Conservation (phyloP, 2,329 filamentous ascomycete genomes). For the Alternaria panax region DNA sequence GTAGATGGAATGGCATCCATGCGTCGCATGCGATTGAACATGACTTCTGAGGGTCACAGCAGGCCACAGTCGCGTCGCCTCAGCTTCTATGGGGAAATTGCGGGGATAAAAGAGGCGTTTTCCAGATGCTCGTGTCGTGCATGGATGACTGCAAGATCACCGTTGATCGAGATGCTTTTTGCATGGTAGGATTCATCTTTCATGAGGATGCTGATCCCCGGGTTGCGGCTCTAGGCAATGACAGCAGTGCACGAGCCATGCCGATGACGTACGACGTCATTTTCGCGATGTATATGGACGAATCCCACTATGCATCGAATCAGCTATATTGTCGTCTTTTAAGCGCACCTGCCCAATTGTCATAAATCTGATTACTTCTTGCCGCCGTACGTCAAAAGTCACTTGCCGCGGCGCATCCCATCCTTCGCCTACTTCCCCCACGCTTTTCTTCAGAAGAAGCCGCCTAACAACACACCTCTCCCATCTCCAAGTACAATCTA, state of each 20-base stretch:
- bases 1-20: background rate
- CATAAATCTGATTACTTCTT: slow-evolving; percentile 26
- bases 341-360: slow-evolving; percentile 9
- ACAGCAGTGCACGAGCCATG: slow-evolving; percentile 11
- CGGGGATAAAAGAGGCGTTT: background rate
- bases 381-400: background rate
- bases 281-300: slow-evolving; percentile 4
- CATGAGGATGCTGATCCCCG: slow-evolving; percentile 5
- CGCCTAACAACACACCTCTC: slow-evolving; percentile 4
- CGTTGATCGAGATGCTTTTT: slow-evolving; percentile 4
- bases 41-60: slow-evolving; percentile 17
- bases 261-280: slow-evolving; percentile 23
- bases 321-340: slow-evolving; percentile 18
- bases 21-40: slow-evolving; percentile 24
- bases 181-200: background rate
- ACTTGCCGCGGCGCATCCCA: slow-evolving; percentile 12
- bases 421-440: slow-evolving; percentile 2
- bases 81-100: background rate
- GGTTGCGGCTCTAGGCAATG: slow-evolving; percentile 26
- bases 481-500: slow-evolving; percentile 13
- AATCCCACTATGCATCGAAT: slow-evolving; percentile 15
- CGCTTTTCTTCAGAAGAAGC: slow-evolving; percentile 1
- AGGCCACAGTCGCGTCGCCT: background rate
- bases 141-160: background rate
- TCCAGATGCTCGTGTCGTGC: background rate